phyloP scores from a whole-genome alignment of 139 green algal genomes.

The Tetradesmus lagerheimii region DNA sequence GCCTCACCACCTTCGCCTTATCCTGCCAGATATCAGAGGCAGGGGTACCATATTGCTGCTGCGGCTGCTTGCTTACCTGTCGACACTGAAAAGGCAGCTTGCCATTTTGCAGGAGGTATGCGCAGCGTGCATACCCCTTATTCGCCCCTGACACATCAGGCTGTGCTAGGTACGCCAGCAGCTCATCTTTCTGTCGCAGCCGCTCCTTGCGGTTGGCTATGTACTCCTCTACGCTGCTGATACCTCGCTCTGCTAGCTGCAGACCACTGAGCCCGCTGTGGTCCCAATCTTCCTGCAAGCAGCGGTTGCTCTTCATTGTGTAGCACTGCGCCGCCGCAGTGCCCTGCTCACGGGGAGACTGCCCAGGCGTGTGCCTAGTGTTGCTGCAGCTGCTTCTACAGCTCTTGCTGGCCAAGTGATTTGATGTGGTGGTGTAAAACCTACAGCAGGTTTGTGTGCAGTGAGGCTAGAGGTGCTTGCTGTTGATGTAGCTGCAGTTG shows the following conservation, averaged over 20 bases:
- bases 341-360: background rate
- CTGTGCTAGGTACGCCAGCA: background rate
- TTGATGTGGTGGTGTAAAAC: no score
- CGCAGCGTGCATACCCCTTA: constrained; percentile 11
- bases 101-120: constrained; percentile 1
- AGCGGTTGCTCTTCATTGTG: background rate
- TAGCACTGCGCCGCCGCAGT: background rate
- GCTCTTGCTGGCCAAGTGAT: background rate
- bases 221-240: constrained; percentile 7
- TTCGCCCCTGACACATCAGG: constrained; percentile 10
- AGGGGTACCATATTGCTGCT: background rate
- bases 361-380: background rate
- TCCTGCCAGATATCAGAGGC: no score
- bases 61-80: background rate
- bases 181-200: background rate
- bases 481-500: background rate
- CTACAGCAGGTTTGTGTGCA: no score
- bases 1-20: no score
- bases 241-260: background rate
- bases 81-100: constrained; percentile 15
- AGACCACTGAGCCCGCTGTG: background rate
- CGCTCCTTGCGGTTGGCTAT: background rate
- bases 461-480: background rate
- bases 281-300: constrained; percentile 8
- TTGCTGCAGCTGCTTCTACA: background rate